Base-by-base conservation (phyloP, 768 basidiomycete genomes). In the Pholiota molesta region DNA sequence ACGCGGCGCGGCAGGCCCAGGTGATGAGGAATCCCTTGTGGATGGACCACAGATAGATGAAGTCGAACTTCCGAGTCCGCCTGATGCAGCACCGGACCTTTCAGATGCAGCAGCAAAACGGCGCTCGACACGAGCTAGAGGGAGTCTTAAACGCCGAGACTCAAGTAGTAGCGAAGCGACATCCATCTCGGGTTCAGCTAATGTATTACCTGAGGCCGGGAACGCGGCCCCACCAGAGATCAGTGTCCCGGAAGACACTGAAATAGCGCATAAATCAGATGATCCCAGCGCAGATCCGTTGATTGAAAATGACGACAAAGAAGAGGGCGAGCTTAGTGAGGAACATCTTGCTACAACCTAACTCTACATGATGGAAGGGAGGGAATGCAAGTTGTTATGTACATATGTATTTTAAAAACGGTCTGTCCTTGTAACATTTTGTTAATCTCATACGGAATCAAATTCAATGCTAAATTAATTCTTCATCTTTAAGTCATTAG, bases 161-260 rank as follows among this genome's bases (percentile, higher is more conserved):
- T 88, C 86, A 2, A 83, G 78, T 57, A 78, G 79, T 17, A 87
- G 86, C 62, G 84, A 83, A 60, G 79, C 81, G 0, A 78, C 80
- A 29, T 75, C 76, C 21, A 64, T 62, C 26, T 71, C 72, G 19
- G 69, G 63, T 35, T 72, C 73, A 33, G 56, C 55, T 17, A 67
- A 59, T 33, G 60, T 56, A 21, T 33, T 26, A 58, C 35, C 35
- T 37, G 35, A 37, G 11, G 21, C 56, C n/a, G 37, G 55, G 40
- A 56, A 44, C 39, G 40, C 42, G 14, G 26, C 35, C 13, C 35
- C 57, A 19, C 37, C 23, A 51, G 35, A 58, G 14, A 23, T 21
- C 47, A 58, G 21, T 6, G 8, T n/a, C 59, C 59, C 44, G 2
- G 26, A 52, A 21, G 31, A 45, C 40, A 47, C 28, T 2, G 61